Base-by-base conservation (phyloP, 2,329 filamentous ascomycete genomes). In the Paecilomyces variotii region DNA sequence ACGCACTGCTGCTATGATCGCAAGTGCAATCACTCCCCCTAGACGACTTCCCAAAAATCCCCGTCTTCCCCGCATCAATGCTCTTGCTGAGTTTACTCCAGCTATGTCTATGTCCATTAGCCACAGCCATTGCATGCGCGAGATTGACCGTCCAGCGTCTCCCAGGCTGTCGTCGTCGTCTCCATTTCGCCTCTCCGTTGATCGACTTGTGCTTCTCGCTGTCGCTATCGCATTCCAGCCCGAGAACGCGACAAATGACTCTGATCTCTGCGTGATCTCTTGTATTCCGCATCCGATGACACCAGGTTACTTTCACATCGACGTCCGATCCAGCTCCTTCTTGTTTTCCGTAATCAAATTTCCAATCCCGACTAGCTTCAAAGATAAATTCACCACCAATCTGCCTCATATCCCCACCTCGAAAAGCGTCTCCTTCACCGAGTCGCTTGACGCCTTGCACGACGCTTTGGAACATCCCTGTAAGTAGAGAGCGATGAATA, bases 321-420 rank as follows among this genome's bases (percentile, higher is more conserved):
- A 83, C 78, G n/a, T 14, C 28, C 3, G 50, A 25, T 12, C 35
- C 24, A 5, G 10, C 11, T 9, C n/a, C 50, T 10, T 62, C 57
- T 68, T 62, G 54, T 27, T 56, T 39, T 30, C 62, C 52, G 12
- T 56, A 14, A 45, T 56, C n/a, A 5, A 34, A 32, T 62, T 63
- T 5, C 27, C 65, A 62, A 3, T 57, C 59, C n/a, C 50, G 52
- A 2, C 32, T 61, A 0, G 54, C 32, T 68, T 89, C 86, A 63
- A 91, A 91, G n/a, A 92, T 70, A 61, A 91, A 90, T 74, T 92
- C 89, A 10, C 89, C 89, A 26, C 89, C 88, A 2, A 89, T 85
- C 74, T 91, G 87, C 56, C 81, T 78, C 68, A 82, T 79, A 68
- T 89, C 82, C 2, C 89, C 88, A 24, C 82, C 84, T 70, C 85